Evolutionary conservation across 78 protist species (phyloP).

Genomic region (Bodo saltans): DNA sequence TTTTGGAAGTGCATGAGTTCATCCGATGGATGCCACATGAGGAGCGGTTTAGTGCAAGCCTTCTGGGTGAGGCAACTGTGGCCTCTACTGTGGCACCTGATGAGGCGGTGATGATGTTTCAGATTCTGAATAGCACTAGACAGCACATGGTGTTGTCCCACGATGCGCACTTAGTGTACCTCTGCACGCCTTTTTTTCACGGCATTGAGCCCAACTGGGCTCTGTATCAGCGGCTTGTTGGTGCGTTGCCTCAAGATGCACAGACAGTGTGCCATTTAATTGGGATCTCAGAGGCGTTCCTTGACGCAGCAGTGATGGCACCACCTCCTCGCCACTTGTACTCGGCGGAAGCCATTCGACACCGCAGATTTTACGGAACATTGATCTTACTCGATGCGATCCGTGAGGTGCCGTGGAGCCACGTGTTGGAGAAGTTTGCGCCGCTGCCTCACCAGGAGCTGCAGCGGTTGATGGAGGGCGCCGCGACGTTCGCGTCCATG

Average conservation of each 20-base stretch:
- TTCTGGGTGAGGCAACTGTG: slow-evolving; percentile 16
- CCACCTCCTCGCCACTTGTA: not conserved
- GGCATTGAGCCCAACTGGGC: slow-evolving; percentile 13
- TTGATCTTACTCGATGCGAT: slow-evolving; percentile 5
- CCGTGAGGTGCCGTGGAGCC: slow-evolving; percentile 1
- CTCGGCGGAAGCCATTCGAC: not conserved
- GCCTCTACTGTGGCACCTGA: not conserved
- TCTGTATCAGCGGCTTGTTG: not conserved
- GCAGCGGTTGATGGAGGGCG: slow-evolving; percentile 19
- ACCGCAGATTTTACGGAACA: slow-evolving; percentile 1
- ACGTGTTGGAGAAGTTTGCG: not conserved
- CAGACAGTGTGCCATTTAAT: not conserved
- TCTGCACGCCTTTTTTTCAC: slow-evolving; percentile 14
- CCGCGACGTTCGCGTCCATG: slow-evolving; percentile 5
- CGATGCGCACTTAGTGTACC: slow-evolving; percentile 36
- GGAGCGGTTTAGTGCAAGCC: not conserved
- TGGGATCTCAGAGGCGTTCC: slow-evolving; percentile 17
- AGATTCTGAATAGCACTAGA: not conserved
- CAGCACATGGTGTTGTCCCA: slow-evolving; percentile 11
- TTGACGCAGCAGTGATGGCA: not conserved
- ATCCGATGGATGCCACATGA: not conserved
- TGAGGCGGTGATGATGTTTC: slow-evolving; percentile 11
- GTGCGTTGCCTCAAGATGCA: not conserved
- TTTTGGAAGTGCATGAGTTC: not conserved
- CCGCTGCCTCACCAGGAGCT: slow-evolving; percentile 1